Evolutionary conservation across 2,329 filamentous ascomycete genomes (phyloP).

Genomic region (Fusarium sp.): DNA sequence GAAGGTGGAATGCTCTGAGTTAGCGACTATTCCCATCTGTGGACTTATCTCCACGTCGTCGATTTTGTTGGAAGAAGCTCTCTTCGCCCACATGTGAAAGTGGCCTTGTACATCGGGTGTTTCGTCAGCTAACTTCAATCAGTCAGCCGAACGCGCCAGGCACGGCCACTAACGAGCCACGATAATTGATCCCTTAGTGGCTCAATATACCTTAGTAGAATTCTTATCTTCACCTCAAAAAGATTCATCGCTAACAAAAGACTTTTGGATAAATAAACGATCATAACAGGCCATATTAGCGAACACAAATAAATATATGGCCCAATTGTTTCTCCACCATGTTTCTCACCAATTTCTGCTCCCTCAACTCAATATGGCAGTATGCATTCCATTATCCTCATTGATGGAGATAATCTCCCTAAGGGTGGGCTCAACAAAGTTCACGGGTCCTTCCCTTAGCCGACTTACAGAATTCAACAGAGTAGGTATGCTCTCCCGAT

Average conservation of each 20-base stretch:
- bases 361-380: background rate
- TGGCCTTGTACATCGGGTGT: conserved; percentile 48
- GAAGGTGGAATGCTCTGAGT: conserved; percentile 13
- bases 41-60: conserved; percentile 42
- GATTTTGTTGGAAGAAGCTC: conserved; percentile 39
- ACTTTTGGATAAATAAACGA: background rate
- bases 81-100: conserved; percentile 49
- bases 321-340: background rate
- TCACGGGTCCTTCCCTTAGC: background rate
- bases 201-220: no score
- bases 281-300: background rate
- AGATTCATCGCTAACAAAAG: background rate
- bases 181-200: background rate
- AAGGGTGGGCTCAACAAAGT: no score
- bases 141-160: conserved; percentile 31
- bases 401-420: background rate
- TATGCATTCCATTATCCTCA: conserved; percentile 17
- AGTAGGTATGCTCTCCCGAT: conserved; percentile 1
- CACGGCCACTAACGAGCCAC: conserved; percentile 39
- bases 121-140: conserved; percentile 47
- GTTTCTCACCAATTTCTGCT: conserved; percentile 20
- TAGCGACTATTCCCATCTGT: conserved; percentile 28
- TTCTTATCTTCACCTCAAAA: background rate
- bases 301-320: background rate
- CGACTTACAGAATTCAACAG: conserved; percentile 1